These are phyloP conservation scores for Tricholomella constricta DNA, from an alignment of 768 basidiomycete genomes.

Conservation along the genomic window DNA sequence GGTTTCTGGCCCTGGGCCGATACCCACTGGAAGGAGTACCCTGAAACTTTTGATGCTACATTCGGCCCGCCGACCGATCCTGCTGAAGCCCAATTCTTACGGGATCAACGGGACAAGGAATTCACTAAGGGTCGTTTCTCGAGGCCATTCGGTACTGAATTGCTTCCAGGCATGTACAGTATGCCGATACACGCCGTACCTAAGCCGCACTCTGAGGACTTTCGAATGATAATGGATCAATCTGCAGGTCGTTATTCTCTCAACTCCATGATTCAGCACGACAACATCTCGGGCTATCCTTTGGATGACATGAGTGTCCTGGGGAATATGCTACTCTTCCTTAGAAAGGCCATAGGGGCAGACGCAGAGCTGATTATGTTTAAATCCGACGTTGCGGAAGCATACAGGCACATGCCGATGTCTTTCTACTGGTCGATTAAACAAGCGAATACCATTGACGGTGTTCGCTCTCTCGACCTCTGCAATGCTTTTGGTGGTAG, in stretches of 20 bases:
- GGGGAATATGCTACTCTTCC: slow-evolving; percentile 4
- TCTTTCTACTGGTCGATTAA: slow-evolving; percentile 31
- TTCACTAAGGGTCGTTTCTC: slow-evolving; percentile 12
- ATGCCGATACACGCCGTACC: slow-evolving; percentile 31
- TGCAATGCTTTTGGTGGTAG: slow-evolving; percentile 35
- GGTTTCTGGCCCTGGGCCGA: slow-evolving; percentile 45
- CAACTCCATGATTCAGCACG: slow-evolving; percentile 25
- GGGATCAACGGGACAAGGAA: neutral
- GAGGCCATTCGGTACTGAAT: slow-evolving; percentile 21
- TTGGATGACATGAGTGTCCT: slow-evolving; percentile 22
- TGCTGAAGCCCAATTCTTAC: neutral
- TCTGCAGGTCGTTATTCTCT: slow-evolving; percentile 27
- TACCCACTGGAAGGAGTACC: slow-evolving; percentile 3
- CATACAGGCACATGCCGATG: slow-evolving; percentile 35
- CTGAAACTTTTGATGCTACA: neutral
- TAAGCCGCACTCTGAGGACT: slow-evolving; percentile 27
- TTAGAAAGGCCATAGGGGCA: neutral
- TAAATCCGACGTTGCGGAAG: slow-evolving; percentile 40
- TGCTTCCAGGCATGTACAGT: slow-evolving; percentile 21
- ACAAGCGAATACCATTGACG: slow-evolving; percentile 35
- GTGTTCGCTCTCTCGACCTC: slow-evolving; percentile 28
- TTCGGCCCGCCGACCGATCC: neutral
- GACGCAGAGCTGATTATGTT: slow-evolving; percentile 20
- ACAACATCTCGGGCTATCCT: slow-evolving; percentile 5
- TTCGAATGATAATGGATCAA: slow-evolving; percentile 40